Evolutionary conservation across 2,329 filamentous ascomycete species (phyloP).

Genomic region (Fusarium sp.): DNA sequence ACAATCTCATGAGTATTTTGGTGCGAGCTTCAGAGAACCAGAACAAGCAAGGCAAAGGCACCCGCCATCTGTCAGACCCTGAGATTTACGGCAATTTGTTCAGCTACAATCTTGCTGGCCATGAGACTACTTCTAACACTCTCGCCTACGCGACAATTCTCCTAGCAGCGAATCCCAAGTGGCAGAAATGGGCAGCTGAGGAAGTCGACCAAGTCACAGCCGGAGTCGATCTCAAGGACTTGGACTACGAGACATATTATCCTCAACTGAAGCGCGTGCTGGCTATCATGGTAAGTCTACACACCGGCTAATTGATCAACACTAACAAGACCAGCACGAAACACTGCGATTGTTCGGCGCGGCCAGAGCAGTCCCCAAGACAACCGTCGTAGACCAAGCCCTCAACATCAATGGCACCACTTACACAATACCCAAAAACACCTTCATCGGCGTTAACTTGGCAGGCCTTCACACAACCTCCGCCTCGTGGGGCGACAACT

Average conservation of each 20-base stretch:
- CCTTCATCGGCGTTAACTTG: slow-evolving; percentile 36
- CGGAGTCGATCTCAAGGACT: slow-evolving; percentile 18
- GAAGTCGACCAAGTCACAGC: slow-evolving; percentile 47
- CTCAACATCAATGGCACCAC: slow-evolving; percentile 32
- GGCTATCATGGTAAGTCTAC: slow-evolving; percentile 31
- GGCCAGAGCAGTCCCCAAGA: slow-evolving; percentile 38
- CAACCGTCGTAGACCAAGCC: slow-evolving; percentile 27
- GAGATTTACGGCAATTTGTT: slow-evolving; percentile 65
- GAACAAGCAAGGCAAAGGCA: slow-evolving; percentile 18
- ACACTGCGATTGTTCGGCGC: slow-evolving; percentile 38
- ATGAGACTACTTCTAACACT: slow-evolving; percentile 63
- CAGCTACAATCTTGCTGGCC: slow-evolving; percentile 63
- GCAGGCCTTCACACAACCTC: slow-evolving; percentile 35
- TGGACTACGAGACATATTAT: slow-evolving; percentile 41
- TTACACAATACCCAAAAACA: slow-evolving; percentile 36
- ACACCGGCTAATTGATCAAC: accelerated
- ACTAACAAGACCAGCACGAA: slow-evolving; percentile 30
- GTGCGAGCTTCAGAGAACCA: slow-evolving; percentile 38
- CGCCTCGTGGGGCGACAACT: slow-evolving; percentile 38
- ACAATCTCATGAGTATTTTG: slow-evolving; percentile 41
- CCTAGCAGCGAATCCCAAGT: slow-evolving; percentile 58
- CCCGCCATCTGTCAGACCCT: slow-evolving; percentile 49
- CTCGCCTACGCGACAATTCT: slow-evolving; percentile 58
- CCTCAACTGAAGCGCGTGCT: slow-evolving; percentile 38
- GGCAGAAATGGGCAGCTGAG: slow-evolving; percentile 60